These are phyloP conservation scores for Coemansia sp. DNA, from an alignment of 192 early-diverging fungal species.

Conservation along the genomic window DNA sequence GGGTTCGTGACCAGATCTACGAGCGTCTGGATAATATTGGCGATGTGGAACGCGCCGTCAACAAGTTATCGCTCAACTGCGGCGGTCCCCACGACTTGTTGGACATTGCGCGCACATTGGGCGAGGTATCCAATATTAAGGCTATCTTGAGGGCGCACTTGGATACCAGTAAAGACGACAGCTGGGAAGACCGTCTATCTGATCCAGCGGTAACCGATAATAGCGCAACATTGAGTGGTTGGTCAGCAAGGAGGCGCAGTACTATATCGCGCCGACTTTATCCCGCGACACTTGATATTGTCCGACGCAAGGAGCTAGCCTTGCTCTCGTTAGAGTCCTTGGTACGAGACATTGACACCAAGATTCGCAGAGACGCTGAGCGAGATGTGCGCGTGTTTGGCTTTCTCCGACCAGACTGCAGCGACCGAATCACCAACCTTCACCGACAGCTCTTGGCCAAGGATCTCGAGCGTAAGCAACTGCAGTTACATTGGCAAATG, in stretches of 20 bases:
- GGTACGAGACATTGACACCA: constrained; percentile 37
- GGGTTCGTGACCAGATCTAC: constrained; percentile 48
- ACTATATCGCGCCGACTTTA: not conserved
- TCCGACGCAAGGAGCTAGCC: constrained; percentile 26
- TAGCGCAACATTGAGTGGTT: not conserved
- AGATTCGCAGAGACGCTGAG: constrained; percentile 53
- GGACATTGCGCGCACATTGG: constrained; percentile 59
- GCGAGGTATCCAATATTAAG: constrained; percentile 54
- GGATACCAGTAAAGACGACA: not conserved
- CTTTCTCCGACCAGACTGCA: constrained; percentile 54
- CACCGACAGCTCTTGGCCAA: constrained; percentile 44
- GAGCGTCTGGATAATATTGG: constrained; percentile 60
- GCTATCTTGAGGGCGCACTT: constrained; percentile 36
- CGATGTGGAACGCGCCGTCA: constrained; percentile 68
- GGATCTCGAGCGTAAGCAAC: constrained; percentile 40
- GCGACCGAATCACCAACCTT: constrained; percentile 29
- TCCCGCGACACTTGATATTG: constrained; percentile 10
- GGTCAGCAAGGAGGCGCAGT: not conserved
- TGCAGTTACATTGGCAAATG: constrained; percentile 44
- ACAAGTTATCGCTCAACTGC: constrained; percentile 66
- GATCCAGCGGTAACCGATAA: not conserved
- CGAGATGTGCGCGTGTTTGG: constrained; percentile 53
- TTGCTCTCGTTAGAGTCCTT: constrained; percentile 51
- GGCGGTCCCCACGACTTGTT: constrained; percentile 64
- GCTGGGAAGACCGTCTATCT: not conserved